Conservation (phyloP, 768 basidiomycete species). For the Amanita rubescens region DNA sequence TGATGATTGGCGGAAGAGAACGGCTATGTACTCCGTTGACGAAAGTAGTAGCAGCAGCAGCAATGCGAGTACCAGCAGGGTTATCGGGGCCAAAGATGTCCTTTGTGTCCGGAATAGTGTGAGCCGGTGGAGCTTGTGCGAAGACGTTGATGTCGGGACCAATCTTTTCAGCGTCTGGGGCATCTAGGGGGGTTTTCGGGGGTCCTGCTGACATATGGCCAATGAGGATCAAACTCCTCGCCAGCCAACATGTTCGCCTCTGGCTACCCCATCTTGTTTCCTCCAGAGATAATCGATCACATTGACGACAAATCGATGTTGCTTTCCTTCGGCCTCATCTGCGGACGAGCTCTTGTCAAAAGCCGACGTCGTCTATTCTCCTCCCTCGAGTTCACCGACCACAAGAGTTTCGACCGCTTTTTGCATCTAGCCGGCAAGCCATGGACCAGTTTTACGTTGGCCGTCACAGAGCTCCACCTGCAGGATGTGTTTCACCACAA, state of each 20-base stretch:
- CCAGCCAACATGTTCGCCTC: not conserved
- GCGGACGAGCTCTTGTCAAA: not conserved
- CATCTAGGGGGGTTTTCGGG: too few species aligned
- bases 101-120: too few species aligned
- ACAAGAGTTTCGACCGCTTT: not conserved
- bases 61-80: too few species aligned
- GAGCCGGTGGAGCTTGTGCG: too few species aligned
- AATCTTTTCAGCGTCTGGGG: too few species aligned
- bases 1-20: too few species aligned
- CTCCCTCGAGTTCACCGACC: constrained; percentile 1
- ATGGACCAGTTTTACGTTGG: not conserved
- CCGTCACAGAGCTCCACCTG: not conserved
- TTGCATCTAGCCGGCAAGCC: too few species aligned
- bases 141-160: too few species aligned
- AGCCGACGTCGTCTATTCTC: not conserved
- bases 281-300: not conserved
- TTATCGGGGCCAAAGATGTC: too few species aligned
- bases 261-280: not conserved
- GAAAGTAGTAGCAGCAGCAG: too few species aligned
- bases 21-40: too few species aligned
- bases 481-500: not conserved
- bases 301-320: not conserved
- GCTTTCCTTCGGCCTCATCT: constrained; percentile 1
- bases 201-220: too few species aligned
- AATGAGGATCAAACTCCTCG: not conserved